Evolutionary conservation across 1,139 yeast species (phyloP), one percentile per base, ranked within the genome.

Genomic region (Debaryomyces psychrophilus): DNA sequence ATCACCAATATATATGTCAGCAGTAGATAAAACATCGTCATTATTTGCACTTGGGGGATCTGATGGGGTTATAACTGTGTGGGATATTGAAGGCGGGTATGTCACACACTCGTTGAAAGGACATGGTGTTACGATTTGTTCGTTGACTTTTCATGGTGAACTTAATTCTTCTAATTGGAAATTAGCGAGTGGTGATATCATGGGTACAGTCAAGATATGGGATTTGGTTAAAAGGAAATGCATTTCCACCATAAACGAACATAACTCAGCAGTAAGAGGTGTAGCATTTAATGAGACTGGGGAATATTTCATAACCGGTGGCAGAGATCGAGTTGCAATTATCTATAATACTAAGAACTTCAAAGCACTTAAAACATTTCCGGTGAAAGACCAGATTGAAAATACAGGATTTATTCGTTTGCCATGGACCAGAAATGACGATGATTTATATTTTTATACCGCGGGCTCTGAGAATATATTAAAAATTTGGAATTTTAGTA

Each of bases 1-100:
- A 3, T 83, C 97, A 0, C 97, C 98, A 0, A 87, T 89, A 1
- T 88, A 88, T 63, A 85, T 90, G 15, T 79, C 90, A 47, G 76
- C 85, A 11, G 81, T 81, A 27, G 99, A 93, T 64, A 65, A 81
- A 5, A 90, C 97, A 0, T 87, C 96, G 12, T 82, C 96, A 4
- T 73, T 93, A 43, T 82, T 92, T 60, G 96, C 97, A 31, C 85
- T 95, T 59, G 99, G 99, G 42, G 93, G 96, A 41, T 87, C 97
- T 0, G 99, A 95, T 63, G 98, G 99, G 43, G 81, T 83, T 34
- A 87, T 92, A 17, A 85, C 90, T 43, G 96, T 95, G 2, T 90
- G 96, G 87, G 99, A 93, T 65, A 78, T 93, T 38, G 92, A 83
- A 53, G 92, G 92, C 29, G 95, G 95, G 1, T 90, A 79, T 54